Conservation (phyloP, 805 yeast genomes). For the Barnettozyma vustinii region DNA sequence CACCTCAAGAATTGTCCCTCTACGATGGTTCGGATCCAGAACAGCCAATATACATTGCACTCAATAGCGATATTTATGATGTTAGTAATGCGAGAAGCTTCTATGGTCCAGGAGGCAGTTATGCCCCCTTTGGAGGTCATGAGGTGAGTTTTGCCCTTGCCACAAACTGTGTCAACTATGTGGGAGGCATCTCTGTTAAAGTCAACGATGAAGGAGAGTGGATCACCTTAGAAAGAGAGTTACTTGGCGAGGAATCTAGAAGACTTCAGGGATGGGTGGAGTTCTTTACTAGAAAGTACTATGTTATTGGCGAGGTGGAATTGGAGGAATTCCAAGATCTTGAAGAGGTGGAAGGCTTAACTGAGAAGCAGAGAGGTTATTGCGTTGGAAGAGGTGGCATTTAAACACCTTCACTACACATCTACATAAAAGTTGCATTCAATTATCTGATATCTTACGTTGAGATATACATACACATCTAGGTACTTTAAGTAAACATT, state of each 20-base stretch:
- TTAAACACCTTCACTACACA: neutral
- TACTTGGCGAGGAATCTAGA: slow-evolving; percentile 30
- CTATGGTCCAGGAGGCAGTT: slow-evolving; percentile 46
- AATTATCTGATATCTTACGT: neutral
- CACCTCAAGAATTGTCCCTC: slow-evolving; percentile 32
- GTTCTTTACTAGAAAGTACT: slow-evolving; percentile 23
- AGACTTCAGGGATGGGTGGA: slow-evolving; percentile 25
- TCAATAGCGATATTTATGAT: slow-evolving; percentile 51
- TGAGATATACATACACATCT: no score
- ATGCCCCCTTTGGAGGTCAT: slow-evolving; percentile 43
- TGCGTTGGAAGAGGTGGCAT: neutral
- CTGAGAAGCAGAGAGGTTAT: neutral
- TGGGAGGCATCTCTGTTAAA: slow-evolving; percentile 43
- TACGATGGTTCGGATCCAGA: slow-evolving; percentile 39
- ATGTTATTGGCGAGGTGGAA: slow-evolving; percentile 17
- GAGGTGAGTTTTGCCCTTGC: slow-evolving; percentile 55
- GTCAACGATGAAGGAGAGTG: neutral
- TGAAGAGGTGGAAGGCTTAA: neutral
- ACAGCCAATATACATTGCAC: slow-evolving; percentile 44
- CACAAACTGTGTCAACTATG: slow-evolving; percentile 54
- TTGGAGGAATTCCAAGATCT: neutral
- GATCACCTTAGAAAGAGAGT: slow-evolving; percentile 25
- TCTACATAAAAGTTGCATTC: neutral
- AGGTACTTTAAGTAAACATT: neutral
- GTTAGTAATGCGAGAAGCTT: slow-evolving; percentile 37